Percentiles rank a stretch among this genome's conserved stretches.
Conservation (phyloP, 1,284 basidiomycete genomes). For the Pseudozyma sp. region DNA sequence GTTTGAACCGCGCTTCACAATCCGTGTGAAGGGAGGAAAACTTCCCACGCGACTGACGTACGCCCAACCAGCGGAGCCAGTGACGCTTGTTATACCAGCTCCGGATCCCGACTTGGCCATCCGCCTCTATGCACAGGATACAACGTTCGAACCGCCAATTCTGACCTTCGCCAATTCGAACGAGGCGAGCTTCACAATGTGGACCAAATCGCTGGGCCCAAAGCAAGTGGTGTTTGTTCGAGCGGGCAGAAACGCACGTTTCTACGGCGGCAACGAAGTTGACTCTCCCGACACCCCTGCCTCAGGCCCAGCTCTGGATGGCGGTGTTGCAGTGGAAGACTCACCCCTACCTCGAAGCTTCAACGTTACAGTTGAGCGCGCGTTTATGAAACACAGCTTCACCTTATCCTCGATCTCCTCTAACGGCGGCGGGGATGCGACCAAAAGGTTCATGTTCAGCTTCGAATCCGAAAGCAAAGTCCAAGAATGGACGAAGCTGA, state of each 20-base stretch:
- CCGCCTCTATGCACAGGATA: slow-evolving; percentile 59
- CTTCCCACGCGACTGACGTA: slow-evolving; percentile 54
- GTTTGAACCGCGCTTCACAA: slow-evolving; percentile 43
- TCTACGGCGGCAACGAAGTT: slow-evolving; percentile 45
- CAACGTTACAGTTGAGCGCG: slow-evolving; percentile 54
- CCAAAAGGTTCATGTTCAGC: slow-evolving; percentile 56
- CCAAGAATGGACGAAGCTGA: slow-evolving; percentile 22
- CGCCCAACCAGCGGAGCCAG: slow-evolving; percentile 56
- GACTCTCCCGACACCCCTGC: slow-evolving; percentile 8
- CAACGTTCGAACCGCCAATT: slow-evolving; percentile 61
- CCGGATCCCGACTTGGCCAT: slow-evolving; percentile 63
- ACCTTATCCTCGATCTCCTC: slow-evolving; percentile 25
- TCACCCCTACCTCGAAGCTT: slow-evolving; percentile 42
- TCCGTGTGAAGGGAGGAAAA: slow-evolving; percentile 42
- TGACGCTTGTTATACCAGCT: slow-evolving; percentile 57
- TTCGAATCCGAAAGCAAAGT: slow-evolving; percentile 42
- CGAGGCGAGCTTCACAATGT: slow-evolving; percentile 59
- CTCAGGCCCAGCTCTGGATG: neutral
- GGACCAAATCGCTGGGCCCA: slow-evolving; percentile 52
- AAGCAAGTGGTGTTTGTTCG: slow-evolving; percentile 61
- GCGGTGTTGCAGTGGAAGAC: slow-evolving; percentile 11
- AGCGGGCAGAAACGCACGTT: slow-evolving; percentile 53
- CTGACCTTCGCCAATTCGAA: slow-evolving; percentile 52
- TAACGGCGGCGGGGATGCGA: neutral
- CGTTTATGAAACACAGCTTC: slow-evolving; percentile 60